Base-by-base conservation (phyloP, 2,329 filamentous ascomycete genomes). In the Colletotrichum trifolii region DNA sequence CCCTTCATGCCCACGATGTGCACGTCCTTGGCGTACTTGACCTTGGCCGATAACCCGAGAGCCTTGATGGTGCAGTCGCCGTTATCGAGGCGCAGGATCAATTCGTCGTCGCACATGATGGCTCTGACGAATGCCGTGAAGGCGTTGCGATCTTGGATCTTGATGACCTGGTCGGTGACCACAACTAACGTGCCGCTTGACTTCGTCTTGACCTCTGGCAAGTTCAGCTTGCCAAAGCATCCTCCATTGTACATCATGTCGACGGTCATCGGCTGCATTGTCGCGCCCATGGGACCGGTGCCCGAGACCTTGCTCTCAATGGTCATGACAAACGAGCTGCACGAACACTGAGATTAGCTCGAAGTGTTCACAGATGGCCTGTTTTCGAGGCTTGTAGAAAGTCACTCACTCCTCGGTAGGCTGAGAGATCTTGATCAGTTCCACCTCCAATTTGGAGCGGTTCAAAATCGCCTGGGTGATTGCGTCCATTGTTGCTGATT, bases 101-200 rank as follows among this genome's bases (percentile, higher is more conserved):
- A 71, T 10, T 73, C 64, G 8, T 75, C 67, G 50, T 74, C 65
- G 52, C 71, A 60, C 53, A 74, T 73, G 36, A 76, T 69, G 50
- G 72, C 73, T 33, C 70, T 72, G 58, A 78, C 66, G 55, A 76
- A 76, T n/a, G 71, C 68, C 48, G 67, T 70, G 50, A 73, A 78
- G 33, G 62, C 68, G 13, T 57, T 50, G 67, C 71, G 69, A 62
- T 79, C 68, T 17, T 68, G 53, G 49, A 79, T 75, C 33, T 68
- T 53, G 45, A 78, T 66, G 9, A 55, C 57, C 60, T 76, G 73
- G 38, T 74, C 69, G 34, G 66, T 54, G 9, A 74, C 64, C n/a
- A 68, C 33, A 38, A 78, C 65, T 7, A 69, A 62, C 39, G 70
- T 69, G 8, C 74, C 73, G 60, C 71, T 70, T 15, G 74, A 69